These are phyloP conservation scores for Exophiala spinifera DNA, from an alignment of 2,329 filamentous ascomycete genomes.

Conservation along the genomic window DNA sequence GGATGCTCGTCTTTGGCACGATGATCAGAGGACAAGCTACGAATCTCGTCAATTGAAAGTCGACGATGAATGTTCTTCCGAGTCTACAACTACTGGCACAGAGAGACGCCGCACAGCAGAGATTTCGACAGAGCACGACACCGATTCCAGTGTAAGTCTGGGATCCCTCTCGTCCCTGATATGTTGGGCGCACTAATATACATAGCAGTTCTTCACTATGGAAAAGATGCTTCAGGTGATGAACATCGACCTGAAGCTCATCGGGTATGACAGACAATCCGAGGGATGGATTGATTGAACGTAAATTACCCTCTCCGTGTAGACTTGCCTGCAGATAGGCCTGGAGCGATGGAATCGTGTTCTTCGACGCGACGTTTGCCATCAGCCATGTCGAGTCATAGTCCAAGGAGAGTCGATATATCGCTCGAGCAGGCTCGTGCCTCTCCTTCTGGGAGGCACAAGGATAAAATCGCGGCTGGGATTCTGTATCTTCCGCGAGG, in stretches of 20 bases:
- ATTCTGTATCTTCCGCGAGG: too few species aligned
- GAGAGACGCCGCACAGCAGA: constrained; percentile 37
- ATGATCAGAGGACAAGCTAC: constrained; percentile 35
- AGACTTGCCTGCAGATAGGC: too few species aligned
- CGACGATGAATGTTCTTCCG: constrained; percentile 29
- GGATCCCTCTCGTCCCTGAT: constrained; percentile 19
- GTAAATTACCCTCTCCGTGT: too few species aligned
- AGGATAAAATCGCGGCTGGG: too few species aligned
- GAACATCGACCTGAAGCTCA: constrained; percentile 60
- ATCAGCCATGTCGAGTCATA: too few species aligned
- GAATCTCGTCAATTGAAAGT: constrained; percentile 28
- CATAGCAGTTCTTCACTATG: constrained; percentile 61
- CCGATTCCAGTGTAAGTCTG: constrained; percentile 26
- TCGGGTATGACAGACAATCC: constrained; percentile 59
- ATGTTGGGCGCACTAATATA: constrained; percentile 20
- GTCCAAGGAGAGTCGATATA: too few species aligned
- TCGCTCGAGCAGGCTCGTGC: neutral
- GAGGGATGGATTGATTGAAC: constrained; percentile 58
- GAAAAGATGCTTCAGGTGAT: constrained; percentile 65
- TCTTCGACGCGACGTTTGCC: too few species aligned
- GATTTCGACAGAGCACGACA: constrained; percentile 32
- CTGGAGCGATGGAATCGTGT: too few species aligned
- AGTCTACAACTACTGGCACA: constrained; percentile 37
- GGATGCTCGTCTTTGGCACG: constrained; percentile 31
- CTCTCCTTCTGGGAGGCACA: too few species aligned